phyloP scores from a whole-genome alignment of 148 eudicot genomes.

The Arctostaphylos glauca region DNA sequence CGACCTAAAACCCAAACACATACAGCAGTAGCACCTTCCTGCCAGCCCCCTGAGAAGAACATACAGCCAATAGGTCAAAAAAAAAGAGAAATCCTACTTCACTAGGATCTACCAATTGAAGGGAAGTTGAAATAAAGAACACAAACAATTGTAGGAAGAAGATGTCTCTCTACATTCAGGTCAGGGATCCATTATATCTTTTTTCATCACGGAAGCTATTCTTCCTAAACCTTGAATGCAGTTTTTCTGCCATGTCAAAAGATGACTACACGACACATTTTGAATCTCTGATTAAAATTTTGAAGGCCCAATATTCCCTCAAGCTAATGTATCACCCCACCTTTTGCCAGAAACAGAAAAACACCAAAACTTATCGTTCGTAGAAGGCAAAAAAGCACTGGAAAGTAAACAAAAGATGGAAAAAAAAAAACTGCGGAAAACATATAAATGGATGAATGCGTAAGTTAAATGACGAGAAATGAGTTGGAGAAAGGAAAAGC shows the following conservation, averaged over 20 bases:
- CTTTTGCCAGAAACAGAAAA: not conserved
- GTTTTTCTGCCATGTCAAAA: not conserved
- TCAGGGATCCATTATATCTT: too few species aligned
- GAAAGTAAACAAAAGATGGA: constrained; percentile 1
- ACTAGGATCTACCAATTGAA: not conserved
- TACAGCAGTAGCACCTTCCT: constrained; percentile 91
- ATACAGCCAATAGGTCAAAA: not conserved
- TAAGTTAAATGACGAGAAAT: constrained; percentile 3
- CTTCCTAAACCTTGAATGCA: not conserved
- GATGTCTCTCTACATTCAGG: not conserved
- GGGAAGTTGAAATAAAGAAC: not conserved
- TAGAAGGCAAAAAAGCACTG: not conserved
- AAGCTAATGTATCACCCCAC: not conserved
- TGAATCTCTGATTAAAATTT: not conserved
- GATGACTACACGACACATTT: not conserved
- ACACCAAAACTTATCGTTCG: not conserved
- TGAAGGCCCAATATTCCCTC: not conserved
- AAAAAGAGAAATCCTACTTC: not conserved
- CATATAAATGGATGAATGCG: too few species aligned
- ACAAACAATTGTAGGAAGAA: not conserved
- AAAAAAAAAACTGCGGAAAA: not conserved
- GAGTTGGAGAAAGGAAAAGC: too few species aligned
- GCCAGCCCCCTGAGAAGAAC: constrained; percentile 67
- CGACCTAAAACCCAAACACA: constrained; percentile 75
- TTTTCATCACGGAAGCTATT: not conserved